Base-by-base conservation (phyloP, 2,329 filamentous ascomycete genomes). In the Arthroderma uncinatum region DNA sequence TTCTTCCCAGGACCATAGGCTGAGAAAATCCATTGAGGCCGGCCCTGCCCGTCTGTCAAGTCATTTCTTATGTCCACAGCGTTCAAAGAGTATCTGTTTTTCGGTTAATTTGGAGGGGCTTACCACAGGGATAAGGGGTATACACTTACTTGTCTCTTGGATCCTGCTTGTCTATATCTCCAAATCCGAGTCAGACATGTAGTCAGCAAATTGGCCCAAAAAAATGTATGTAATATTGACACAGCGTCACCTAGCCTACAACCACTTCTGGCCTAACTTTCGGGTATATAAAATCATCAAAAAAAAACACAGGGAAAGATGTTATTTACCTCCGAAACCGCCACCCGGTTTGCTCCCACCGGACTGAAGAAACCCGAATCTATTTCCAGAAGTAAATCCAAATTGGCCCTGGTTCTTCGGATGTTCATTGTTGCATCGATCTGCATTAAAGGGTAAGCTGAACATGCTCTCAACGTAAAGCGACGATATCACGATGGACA, bases 21-120 rank as follows among this genome's bases (percentile, higher is more conserved):
- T 1, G 91, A 95, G 23, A 96, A 79, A 3, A 93, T 85, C 87
- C 91, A 97, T 76, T 82, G 74, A 16, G 92, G 92, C 7, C 80
- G 79, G 59, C 93, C 88, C 21, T 78, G 76, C 4, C 71, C 71
- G 21, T 64, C 61, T 0, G 78, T 81, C 48, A 94, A 76, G 66
- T 94, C 89, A 55, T 73, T 72, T 59, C 79, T 78, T 63, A 94
- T 85, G 1, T 72, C 73, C 0, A 81, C 80, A 42, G 73, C 72
- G n/a, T 73, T 80, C 40, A 90, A 70, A 47, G 71, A 77, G 67
- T 82, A 78, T 57, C 75, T 78, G 66, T 59, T 10, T 28, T 19
- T 14, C 12, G 21, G 16, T 36, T 53, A 37, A 36, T 19, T 14
- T 25, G 5, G 9, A n/a, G 23, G 5, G 14, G 19, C 23, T 25